Evolutionary conservation across 164 flowering plant species (phyloP), one percentile per base, ranked within the genome.

Genomic region (Vitis riparia): DNA sequence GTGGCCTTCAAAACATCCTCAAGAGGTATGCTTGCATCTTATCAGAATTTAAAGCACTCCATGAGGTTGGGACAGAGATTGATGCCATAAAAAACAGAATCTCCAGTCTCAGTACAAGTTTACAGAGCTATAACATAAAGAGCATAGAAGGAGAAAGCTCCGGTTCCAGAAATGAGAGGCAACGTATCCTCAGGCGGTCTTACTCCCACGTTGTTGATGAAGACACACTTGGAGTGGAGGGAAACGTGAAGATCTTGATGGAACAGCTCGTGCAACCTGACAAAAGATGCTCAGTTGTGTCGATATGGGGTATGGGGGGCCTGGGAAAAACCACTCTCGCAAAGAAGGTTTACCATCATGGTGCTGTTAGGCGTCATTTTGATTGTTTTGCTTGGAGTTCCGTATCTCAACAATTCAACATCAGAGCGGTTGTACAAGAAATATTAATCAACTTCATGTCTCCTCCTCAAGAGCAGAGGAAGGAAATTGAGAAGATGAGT

Each of bases 261-360:
- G 12, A 2, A 5, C 11, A 51, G 19, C 59, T 71, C 15, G 64
- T 59, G 11, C n/a, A 15, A 0, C 27, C 13, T 0, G 67, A 57
- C 2, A 14, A 9, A 13, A n/a, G 65, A 15, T 16, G 55, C 32
- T 10, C 15, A 9, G 67, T 30, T 29, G 30, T 73, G 37, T 77
- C 76, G 1, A 69, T 73, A 3, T 50, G 47, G 1, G 80, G 80
- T 4, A 73, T 73, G 74, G 76, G 74, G 9, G 80, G 80, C 12
- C 11, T 73, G 0, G 80, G 80, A 3, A 77, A 77, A 52, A 77
- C 80, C 19, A 72, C 80, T 27, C 74, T 77, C 0, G 80, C 80
- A 0, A 66, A 49, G n/a, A 66, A 77, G 59, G 15, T 69, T 14
- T 77, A n/a, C n/a, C 57, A 66, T 17, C 59, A 66, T 30, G 15